phyloP scores from a whole-genome alignment of 2,329 filamentous ascomycete genomes.

The Botrytis deweyae region DNA sequence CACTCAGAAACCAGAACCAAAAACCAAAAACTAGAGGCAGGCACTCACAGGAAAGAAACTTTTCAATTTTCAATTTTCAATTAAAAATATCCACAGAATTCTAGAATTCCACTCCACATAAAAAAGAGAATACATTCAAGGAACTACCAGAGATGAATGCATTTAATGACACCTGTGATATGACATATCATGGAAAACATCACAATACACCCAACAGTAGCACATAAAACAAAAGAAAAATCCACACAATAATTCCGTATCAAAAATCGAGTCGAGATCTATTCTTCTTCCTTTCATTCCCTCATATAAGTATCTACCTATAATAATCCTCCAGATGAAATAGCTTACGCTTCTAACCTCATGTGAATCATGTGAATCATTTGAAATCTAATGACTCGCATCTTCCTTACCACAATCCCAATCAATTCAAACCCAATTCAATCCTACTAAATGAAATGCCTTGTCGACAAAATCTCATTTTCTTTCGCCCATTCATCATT shows the following conservation, averaged over 20 bases:
- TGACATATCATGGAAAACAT: too few species aligned
- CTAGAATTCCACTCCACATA: too few species aligned
- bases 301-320: not conserved
- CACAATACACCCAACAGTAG: too few species aligned
- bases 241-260: not conserved
- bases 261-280: not conserved
- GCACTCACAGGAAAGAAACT: too few species aligned
- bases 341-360: not conserved
- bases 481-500: not conserved
- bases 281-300: not conserved
- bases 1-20: too few species aligned
- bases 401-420: not conserved
- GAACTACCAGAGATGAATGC: not conserved
- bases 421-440: not conserved
- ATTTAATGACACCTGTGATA: too few species aligned
- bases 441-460: not conserved
- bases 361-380: not conserved
- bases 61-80: too few species aligned
- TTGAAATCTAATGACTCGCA: not conserved
- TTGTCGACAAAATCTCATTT: not conserved
- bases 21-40: too few species aligned
- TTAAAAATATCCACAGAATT: too few species aligned
- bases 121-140: not conserved
- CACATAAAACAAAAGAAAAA: not conserved
- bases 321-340: not conserved